Base-by-base conservation (phyloP, 2,329 filamentous ascomycete genomes). In the Ascochyta rabiei region DNA sequence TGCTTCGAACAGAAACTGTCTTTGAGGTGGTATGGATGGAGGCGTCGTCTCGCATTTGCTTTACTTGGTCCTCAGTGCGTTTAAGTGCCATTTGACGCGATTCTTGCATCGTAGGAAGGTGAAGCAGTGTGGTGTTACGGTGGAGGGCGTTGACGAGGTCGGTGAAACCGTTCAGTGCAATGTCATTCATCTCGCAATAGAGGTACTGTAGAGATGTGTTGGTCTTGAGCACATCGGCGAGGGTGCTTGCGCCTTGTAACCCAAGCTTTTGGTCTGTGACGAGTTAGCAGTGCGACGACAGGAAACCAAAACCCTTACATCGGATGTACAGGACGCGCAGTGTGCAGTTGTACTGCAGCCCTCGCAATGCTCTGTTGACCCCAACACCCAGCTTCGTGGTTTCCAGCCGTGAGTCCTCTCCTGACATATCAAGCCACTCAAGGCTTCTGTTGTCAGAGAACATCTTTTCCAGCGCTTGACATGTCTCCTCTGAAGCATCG, bases 141-240 rank as follows among this genome's bases (percentile, higher is more conserved):
- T 87, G 81, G n/a, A 90, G 74, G 16, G 86, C 82, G 64, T 90
- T 88, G 44, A 90, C 85, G 6, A 89, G 76, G 46, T 87, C 85
- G 0, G 86, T 89, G 60, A 89, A 87, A 1, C 86, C 87, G 60
- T 87, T 85, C n/a, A 89, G 78, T 40, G 86, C 86, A 50, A 89
- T 88, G 49, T 86, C 85, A 66, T 91, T 91, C 70, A 88, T 86
- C 58, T 88, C 87, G 70, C 88, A 90, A 63, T 89, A 81, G 6
- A 91, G 79, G 67, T 90, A 85, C 23, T 82, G 80, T 5, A 91
- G 75, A 1, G 82, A 83, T 2, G 73, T 78, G 64, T 90, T 90
- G 57, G 80, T 80, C 64, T 87, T 85, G 31, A 90, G 75, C 15
- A 90, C 87, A 16, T 88, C 86, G 2, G 87, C 84, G 31, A 90